Conservation (phyloP, 345 rosid genomes). For the Chamaenerion angustifolium region DNA sequence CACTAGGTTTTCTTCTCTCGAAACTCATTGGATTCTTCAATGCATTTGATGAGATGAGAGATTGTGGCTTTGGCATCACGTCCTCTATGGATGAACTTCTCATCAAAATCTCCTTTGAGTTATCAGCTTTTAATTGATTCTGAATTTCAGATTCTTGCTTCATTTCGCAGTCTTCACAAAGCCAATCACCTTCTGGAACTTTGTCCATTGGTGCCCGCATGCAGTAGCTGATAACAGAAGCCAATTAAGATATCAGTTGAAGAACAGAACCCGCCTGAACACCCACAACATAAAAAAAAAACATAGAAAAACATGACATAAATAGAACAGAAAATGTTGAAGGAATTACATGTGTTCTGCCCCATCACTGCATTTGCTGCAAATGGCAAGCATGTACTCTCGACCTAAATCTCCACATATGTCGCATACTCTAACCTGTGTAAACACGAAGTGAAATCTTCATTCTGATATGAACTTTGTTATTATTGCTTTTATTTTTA, state of each 20-base stretch:
- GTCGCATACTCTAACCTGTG: constrained; percentile 54
- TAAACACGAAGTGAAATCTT: neutral
- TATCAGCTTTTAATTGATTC: constrained; percentile 10
- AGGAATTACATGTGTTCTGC: constrained; percentile 52
- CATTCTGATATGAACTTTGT: neutral
- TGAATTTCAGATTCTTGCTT: constrained; percentile 13
- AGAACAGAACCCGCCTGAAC: neutral
- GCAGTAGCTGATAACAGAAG: constrained; percentile 36
- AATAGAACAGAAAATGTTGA: neutral
- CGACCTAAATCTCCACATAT: constrained; percentile 51
- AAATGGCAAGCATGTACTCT: constrained; percentile 35
- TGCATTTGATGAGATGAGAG: neutral
- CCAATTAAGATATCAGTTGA: constrained; percentile 1
- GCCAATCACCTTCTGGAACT: constrained; percentile 34
- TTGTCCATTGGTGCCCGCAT: constrained; percentile 29
- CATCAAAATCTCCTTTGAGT: neutral
- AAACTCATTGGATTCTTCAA: constrained; percentile 1
- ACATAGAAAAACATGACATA: neutral
- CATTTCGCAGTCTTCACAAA: constrained; percentile 39
- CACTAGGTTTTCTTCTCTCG: constrained; percentile 7
- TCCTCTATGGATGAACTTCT: constrained; percentile 1
- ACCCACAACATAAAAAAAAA: neutral
- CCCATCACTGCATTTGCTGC: constrained; percentile 38
- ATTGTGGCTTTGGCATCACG: neutral
- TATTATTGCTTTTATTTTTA: neutral